Evolutionary conservation across 2,329 filamentous ascomycete species (phyloP), one percentile per base, ranked within the genome.

Genomic region (Ceratocystiopsis sp.): DNA sequence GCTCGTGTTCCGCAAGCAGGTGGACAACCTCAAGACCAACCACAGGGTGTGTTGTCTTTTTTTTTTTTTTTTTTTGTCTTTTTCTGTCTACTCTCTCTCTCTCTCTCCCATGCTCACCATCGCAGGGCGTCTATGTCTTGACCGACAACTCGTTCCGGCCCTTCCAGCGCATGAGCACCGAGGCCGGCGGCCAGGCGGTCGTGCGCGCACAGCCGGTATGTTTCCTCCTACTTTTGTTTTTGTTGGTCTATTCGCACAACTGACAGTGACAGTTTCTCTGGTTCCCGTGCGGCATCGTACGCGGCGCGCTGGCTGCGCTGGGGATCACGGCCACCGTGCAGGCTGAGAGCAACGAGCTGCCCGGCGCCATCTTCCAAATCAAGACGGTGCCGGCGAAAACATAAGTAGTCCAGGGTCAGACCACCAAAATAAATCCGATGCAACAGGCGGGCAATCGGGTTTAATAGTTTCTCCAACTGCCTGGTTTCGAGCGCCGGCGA

Each of bases 1-100:
- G 33, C 69, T 96, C 17, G 75, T 95, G 15, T 98, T 95, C 61
- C 74, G 84, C 58, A 98, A 98, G 63, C 93, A 96, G 60, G 84
- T 98, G 56, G 91, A 98, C 62, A 98, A 98, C 59, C 70, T 98
- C 39, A 98, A 98, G 64, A 98, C 91, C 10, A 98, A 98, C 57
- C 91, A 98, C 59, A 70, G 91, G 53, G 81, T 85, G 68, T 52
- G 15, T 25, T 41, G 6, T 38, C 10, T 15, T 37, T 18, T 32
- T 29, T 33, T 36, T 16, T 18, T 16, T 14, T 19, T 32, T 10
- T 14, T 4, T 40, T 35, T 13, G 21, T n/a, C 35, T 32, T 14
- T 12, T 25, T 37, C 17, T 17, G 15, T 17, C 12, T 35, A 14
- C 37, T 35, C n/a, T 19, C 35, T 4, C 14, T 17, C 36, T 10